Conservation (phyloP, 2,329 filamentous ascomycete species). For the Ophiosphaerella herpotricha region DNA sequence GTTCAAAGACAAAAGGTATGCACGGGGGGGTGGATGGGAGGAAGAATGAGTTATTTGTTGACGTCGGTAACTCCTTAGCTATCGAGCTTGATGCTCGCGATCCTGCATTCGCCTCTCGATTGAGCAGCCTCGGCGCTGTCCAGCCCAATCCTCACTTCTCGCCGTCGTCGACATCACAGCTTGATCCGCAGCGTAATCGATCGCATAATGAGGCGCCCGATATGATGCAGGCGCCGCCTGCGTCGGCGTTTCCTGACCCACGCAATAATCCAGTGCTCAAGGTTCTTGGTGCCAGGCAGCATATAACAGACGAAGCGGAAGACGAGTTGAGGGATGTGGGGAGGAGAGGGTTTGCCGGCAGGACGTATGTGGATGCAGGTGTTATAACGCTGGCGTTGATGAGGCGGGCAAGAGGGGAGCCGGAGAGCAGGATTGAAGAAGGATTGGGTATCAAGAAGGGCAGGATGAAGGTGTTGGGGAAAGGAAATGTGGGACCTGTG, state of each 20-base stretch:
- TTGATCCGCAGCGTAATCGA: conserved; percentile 38
- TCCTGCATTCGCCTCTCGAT: conserved; percentile 76
- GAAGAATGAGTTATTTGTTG: not conserved
- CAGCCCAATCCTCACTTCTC: conserved; percentile 62
- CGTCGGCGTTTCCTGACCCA: conserved; percentile 38
- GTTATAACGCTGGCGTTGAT: conserved; percentile 46
- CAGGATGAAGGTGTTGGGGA: conserved; percentile 32
- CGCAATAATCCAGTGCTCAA: conserved; percentile 59
- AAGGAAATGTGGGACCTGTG: conserved; percentile 30
- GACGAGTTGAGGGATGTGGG: conserved; percentile 56
- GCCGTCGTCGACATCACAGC: conserved; percentile 57
- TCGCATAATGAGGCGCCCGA: conserved; percentile 31
- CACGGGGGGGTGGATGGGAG: not conserved
- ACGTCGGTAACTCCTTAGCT: conserved; percentile 40
- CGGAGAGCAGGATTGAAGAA: conserved; percentile 36
- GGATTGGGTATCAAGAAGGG: conserved; percentile 41
- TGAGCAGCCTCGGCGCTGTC: conserved; percentile 67
- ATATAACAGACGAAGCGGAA: conserved; percentile 58
- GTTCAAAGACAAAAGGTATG: conserved; percentile 47
- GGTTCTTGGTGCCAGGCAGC: conserved; percentile 57
- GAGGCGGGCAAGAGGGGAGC: conserved; percentile 35
- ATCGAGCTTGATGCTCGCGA: conserved; percentile 66
- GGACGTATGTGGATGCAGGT: conserved; percentile 52
- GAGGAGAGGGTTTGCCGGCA: conserved; percentile 46
- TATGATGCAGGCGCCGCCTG: conserved; percentile 38